phyloP scores from a whole-genome alignment of 73 alveolate species.

The Stentor roeselii region DNA sequence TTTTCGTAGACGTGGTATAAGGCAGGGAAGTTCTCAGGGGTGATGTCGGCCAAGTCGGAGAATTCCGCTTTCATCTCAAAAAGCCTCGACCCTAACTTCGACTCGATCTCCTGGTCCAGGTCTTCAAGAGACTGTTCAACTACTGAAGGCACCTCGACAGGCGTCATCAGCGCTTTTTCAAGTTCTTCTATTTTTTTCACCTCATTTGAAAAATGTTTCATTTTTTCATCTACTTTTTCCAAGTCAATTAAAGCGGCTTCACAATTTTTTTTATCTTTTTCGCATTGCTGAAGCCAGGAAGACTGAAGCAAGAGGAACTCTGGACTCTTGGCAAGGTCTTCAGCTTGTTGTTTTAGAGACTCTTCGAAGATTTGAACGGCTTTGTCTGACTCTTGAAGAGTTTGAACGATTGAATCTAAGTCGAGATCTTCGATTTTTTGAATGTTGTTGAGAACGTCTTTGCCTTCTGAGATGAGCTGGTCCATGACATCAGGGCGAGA shows the following conservation, averaged over 20 bases:
- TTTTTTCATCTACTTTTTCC: background rate
- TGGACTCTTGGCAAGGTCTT: background rate
- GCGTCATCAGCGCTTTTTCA: background rate
- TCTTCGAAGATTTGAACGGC: background rate
- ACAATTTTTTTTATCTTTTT: background rate
- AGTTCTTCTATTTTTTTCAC: conserved; percentile 2
- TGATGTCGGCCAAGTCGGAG: conserved; percentile 9
- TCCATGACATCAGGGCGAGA: background rate
- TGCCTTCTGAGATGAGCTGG: background rate
- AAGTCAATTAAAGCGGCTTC: background rate
- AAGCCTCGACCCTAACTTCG: background rate
- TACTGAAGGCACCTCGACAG: background rate
- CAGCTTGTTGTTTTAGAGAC: background rate
- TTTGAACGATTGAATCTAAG: background rate
- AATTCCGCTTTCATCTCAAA: background rate
- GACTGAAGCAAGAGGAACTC: background rate
- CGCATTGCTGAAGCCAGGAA: background rate
- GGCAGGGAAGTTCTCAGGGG: conserved; percentile 4
- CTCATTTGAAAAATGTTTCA: background rate
- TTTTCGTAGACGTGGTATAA: background rate
- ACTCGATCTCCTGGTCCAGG: conserved; percentile 1
- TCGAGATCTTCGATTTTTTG: background rate
- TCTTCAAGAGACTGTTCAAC: background rate
- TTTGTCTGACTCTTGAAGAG: background rate
- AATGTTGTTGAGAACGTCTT: background rate